Evolutionary conservation across 2,329 filamentous ascomycete genomes (phyloP).

Genomic region (Fusarium nematophilum): DNA sequence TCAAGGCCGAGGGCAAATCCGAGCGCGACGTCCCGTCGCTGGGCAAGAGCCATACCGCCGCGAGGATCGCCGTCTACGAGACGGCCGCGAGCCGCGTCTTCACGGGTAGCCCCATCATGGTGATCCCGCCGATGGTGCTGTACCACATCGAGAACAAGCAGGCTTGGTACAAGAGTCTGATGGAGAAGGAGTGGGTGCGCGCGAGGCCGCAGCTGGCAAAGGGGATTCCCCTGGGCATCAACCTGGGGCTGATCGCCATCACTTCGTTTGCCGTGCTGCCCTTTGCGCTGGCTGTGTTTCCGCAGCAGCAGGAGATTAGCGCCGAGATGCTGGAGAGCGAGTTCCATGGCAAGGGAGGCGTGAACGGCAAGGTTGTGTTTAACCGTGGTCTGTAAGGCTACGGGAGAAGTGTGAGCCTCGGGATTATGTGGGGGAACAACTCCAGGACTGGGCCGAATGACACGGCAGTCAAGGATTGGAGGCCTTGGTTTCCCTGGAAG

Average conservation of each 20-base stretch:
- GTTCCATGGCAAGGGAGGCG: conserved; percentile 84
- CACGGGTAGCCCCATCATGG: conserved; percentile 97
- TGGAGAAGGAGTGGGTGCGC: conserved; percentile 81
- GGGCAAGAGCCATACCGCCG: conserved; percentile 89
- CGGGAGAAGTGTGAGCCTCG: no score
- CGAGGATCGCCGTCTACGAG: conserved; percentile 89
- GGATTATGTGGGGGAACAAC: no score
- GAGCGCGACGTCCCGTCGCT: conserved; percentile 76
- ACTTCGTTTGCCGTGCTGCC: conserved; percentile 92
- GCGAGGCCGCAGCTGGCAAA: conserved; percentile 73
- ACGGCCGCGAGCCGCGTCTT: conserved; percentile 91
- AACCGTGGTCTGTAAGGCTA: conserved; percentile 92
- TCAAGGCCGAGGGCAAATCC: conserved; percentile 67
- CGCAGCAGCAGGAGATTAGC: conserved; percentile 85
- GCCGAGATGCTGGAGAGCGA: conserved; percentile 84
- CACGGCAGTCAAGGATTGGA: no score
- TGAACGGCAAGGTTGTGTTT: conserved; percentile 89
- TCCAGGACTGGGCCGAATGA: no score
- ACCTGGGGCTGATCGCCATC: conserved; percentile 85
- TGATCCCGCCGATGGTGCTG: conserved; percentile 87
- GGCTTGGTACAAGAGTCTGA: conserved; percentile 52
- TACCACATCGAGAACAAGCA: conserved; percentile 77
- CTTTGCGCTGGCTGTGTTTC: conserved; percentile 90
- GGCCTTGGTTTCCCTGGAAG: no score
- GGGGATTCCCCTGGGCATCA: conserved; percentile 76